These are phyloP conservation scores for Uncinocarpus reesii DNA, from an alignment of 2,329 filamentous ascomycete genomes.

Conservation along the genomic window DNA sequence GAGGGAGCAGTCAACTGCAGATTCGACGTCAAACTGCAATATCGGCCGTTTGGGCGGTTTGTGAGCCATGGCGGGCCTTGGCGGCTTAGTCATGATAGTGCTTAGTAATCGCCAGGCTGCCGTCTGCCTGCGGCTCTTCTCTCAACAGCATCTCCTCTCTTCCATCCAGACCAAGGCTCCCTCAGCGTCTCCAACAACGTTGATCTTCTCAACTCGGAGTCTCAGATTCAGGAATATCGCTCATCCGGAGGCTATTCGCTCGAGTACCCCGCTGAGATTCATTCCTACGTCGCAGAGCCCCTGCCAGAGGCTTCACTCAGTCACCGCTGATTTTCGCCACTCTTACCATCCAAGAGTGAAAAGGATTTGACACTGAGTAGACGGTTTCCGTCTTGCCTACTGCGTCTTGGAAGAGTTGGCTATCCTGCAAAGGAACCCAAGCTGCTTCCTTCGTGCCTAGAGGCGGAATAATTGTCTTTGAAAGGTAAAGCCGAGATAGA, in stretches of 20 bases:
- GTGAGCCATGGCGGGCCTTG: neutral
- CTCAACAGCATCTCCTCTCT: neutral
- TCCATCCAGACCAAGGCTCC: conserved; percentile 6
- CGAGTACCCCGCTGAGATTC: neutral
- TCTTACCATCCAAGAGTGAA: neutral
- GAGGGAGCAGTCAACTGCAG: conserved; percentile 1
- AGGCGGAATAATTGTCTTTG: conserved; percentile 7
- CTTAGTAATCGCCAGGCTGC: neutral
- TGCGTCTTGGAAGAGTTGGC: conserved; percentile 7
- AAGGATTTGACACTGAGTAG: conserved; percentile 1
- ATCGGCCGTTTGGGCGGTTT: conserved; percentile 3
- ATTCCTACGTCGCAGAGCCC: neutral
- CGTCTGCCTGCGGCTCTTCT: neutral
- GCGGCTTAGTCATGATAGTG: neutral
- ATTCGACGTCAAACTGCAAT: conserved; percentile 11
- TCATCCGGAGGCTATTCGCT: neutral
- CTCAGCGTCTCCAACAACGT: conserved; percentile 8
- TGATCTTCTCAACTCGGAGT: neutral
- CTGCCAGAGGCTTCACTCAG: neutral
- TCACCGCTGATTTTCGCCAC: conserved; percentile 9
- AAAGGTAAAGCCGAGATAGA: conserved; percentile 33
- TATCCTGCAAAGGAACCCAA: conserved; percentile 4
- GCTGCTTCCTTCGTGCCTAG: neutral
- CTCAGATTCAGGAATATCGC: neutral
- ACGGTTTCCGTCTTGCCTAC: neutral